Evolutionary conservation across 768 basidiomycete genomes (phyloP), one percentile per base, ranked within the genome.

Genomic region (Boletus fagicola): DNA sequence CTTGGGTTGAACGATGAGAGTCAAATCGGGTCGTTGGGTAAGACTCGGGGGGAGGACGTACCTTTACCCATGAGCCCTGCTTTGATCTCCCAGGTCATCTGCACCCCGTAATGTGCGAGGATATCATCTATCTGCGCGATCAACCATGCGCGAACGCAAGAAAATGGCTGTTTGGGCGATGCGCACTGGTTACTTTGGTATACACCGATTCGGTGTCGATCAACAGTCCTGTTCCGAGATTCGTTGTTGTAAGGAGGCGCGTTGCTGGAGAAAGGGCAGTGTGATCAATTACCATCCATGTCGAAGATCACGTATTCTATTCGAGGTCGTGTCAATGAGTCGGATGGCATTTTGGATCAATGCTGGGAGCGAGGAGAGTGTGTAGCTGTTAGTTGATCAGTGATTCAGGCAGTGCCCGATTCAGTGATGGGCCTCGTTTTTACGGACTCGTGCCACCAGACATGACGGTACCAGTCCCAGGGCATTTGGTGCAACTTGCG

Each of bases 31-130:
- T 10, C 5, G 22, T 9, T 15, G n/a, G 13, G 46, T 28, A 36
- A 12, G 40, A 12, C 33, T n/a, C 18, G n/a, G 26, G 30, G 43
- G 28, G 45, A 24, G 30, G 49, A 22, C 78, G 53, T 48, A 90
- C 91, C 83, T 77, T 88, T 90, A 53, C 92, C 92, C 92, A 93
- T 94, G 56, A 88, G 82, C 0, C 87, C 88, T n/a, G 88, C 85
- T 67, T 93, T 92, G 56, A 93, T 90, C 55, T 90, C 86, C 90
- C 90, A 92, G 4, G 88, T 89, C 87, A 94, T 90, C 60, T 82
- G 74, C 59, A 84, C 85, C 28, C 89, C 90, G 65, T 87, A 86
- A 12, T 76, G 78, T 18, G 77, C 82, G 20, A 95, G 82, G 50
- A 92, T 86, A 28, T 83, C 78, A 74, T 93, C 90, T 88, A 63